Conservation (phyloP, 306 rosid genomes). For the Sesbania bispinosa region DNA sequence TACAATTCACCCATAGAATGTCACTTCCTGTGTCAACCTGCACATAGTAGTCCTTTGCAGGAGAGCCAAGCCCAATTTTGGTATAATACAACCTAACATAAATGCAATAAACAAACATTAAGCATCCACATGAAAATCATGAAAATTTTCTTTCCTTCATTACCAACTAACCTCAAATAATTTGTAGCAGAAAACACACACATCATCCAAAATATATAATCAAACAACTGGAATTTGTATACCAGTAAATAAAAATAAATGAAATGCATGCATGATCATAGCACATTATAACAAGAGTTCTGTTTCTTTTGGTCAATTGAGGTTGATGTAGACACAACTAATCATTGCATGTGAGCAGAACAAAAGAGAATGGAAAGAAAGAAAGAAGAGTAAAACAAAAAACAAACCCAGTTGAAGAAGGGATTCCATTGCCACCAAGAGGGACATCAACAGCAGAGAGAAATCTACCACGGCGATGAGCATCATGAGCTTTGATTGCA, state of each 20-base stretch:
- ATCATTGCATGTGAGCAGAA: not conserved
- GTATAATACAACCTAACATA: slow-evolving; percentile 70
- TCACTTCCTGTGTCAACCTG: slow-evolving; percentile 99
- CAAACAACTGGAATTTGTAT: not conserved
- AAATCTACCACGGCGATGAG: slow-evolving; percentile 62
- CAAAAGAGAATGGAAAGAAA: not conserved
- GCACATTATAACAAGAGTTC: not conserved
- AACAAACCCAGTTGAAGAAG: slow-evolving; percentile 65
- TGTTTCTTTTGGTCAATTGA: too few relatives aligned
- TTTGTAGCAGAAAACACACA: not conserved
- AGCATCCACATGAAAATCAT: slow-evolving; percentile 7
- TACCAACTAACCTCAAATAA: not conserved
- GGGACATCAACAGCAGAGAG: slow-evolving; percentile 60
- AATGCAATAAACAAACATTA: slow-evolving; percentile 14
- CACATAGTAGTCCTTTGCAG: slow-evolving; percentile 65
- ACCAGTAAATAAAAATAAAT: not conserved
- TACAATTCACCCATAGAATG: slow-evolving; percentile 79
- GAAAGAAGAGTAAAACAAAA: not conserved
- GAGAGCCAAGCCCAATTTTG: slow-evolving; percentile 77
- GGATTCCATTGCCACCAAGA: slow-evolving; percentile 79
- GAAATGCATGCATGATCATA: not conserved
- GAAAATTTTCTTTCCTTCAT: not conserved
- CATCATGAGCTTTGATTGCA: slow-evolving; percentile 67
- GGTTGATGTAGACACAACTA: too few relatives aligned
- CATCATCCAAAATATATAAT: too few relatives aligned